These are phyloP conservation scores for Filosporella fistucella DNA, from an alignment of 495 filamentous ascomycete species.

Conservation along the genomic window DNA sequence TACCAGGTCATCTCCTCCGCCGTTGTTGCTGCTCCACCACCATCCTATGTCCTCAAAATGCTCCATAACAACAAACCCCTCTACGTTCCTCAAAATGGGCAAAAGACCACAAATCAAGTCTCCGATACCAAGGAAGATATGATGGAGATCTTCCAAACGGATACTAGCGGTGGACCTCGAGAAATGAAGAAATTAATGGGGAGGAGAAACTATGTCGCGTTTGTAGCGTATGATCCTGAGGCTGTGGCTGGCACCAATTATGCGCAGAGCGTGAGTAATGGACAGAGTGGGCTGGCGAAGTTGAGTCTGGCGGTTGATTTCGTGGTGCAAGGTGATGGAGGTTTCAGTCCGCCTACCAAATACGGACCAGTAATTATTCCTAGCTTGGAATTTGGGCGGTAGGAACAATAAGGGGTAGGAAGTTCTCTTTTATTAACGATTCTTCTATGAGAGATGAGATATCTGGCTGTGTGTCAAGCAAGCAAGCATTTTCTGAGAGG, in stretches of 20 bases:
- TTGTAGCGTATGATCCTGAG: conserved; percentile 90
- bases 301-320: conserved; percentile 92
- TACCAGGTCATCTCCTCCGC: conserved; percentile 92
- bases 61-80: conserved; percentile 87
- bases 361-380: conserved; percentile 97
- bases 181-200: conserved; percentile 91
- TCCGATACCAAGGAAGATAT: conserved; percentile 96
- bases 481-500: no score
- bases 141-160: conserved; percentile 97
- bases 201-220: conserved; percentile 87
- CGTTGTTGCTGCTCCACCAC: conserved; percentile 83
- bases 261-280: conserved; percentile 33
- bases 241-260: conserved; percentile 47
- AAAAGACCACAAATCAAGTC: conserved; percentile 56
- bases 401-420: not conserved
- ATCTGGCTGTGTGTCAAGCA: no score
- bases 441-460: conserved; percentile 4
- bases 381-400: conserved; percentile 77
- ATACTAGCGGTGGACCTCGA: conserved; percentile 72
- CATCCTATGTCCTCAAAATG: conserved; percentile 82
- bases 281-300: conserved; percentile 51
- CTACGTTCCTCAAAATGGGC: conserved; percentile 88
- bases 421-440: not conserved
- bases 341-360: conserved; percentile 76
- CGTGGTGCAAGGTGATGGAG: conserved; percentile 90